Percentiles rank a stretch among this genome's conserved stretches.
Evolutionary conservation across 2,329 filamentous ascomycete genomes (phyloP).

Genomic region (Ophiostoma himal-ulmi): DNA sequence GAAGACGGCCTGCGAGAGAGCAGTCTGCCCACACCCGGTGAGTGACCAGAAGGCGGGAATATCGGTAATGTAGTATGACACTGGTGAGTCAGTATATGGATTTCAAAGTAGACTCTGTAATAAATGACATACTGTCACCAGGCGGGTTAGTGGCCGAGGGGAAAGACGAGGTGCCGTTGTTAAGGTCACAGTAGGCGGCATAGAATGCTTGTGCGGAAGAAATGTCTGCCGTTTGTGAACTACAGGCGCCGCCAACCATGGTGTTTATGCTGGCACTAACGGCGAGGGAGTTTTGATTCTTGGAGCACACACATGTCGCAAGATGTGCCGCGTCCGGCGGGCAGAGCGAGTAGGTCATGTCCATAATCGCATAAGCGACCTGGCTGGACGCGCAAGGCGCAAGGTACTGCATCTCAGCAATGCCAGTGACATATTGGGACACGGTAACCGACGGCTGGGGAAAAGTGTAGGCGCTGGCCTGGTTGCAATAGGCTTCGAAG

Average conservation of each 20-base stretch:
- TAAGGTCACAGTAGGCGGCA: conserved; percentile 47
- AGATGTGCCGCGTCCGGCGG: conserved; percentile 31
- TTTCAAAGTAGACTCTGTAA: neutral
- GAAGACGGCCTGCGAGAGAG: conserved; percentile 39
- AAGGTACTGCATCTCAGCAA: conserved; percentile 40
- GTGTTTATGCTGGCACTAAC: conserved; percentile 41
- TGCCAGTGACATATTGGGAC: conserved; percentile 45
- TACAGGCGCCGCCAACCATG: conserved; percentile 41
- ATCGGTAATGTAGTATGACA: conserved; percentile 52
- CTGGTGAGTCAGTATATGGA: conserved; percentile 27
- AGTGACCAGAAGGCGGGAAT: conserved; percentile 43
- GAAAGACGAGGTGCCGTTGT: conserved; percentile 45
- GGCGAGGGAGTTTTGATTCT: conserved; percentile 43
- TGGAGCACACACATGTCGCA: conserved; percentile 48
- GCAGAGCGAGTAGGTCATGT: conserved; percentile 32
- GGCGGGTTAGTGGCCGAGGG: conserved; percentile 42
- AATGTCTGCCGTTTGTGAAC: conserved; percentile 43
- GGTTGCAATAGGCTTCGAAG: conserved; percentile 46
- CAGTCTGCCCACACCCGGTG: conserved; percentile 41
- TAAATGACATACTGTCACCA: conserved; percentile 42
- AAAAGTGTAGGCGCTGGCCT: conserved; percentile 37
- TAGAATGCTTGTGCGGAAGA: conserved; percentile 47
- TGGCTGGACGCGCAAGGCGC: conserved; percentile 40
- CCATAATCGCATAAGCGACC: conserved; percentile 38
- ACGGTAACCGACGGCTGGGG: conserved; percentile 41